Percentiles rank a stretch among this genome's conserved stretches.
Conservation (phyloP, 192 early-diverging fungal species). For the Linnemannia elongata region DNA sequence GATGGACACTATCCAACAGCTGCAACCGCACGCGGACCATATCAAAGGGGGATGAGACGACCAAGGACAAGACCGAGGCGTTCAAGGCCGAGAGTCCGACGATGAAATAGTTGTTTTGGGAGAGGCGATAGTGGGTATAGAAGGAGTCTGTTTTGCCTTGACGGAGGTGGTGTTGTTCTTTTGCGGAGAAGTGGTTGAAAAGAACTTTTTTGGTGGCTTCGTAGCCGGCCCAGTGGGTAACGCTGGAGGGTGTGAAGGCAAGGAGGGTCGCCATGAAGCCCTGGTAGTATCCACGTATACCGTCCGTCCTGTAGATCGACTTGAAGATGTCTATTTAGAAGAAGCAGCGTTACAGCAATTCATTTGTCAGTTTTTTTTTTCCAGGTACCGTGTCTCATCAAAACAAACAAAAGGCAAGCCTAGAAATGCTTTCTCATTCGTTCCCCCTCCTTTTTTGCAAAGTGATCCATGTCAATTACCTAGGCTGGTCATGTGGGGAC, state of each 20-base stretch:
- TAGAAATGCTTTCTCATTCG: neutral
- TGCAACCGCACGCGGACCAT: constrained; percentile 54
- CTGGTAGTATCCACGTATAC: constrained; percentile 50
- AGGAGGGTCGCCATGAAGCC: constrained; percentile 46
- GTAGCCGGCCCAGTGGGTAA: constrained; percentile 52
- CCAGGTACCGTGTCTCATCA: neutral
- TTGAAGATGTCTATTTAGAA: constrained; percentile 36
- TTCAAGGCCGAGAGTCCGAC: constrained; percentile 44
- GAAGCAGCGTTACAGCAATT: neutral
- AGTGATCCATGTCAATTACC: constrained; percentile 12
- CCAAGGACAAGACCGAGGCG: constrained; percentile 23
- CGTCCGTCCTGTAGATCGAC: constrained; percentile 49
- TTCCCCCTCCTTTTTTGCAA: neutral
- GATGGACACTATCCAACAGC: constrained; percentile 37
- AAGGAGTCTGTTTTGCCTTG: constrained; percentile 32
- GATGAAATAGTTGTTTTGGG: constrained; percentile 42
- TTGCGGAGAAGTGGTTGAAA: constrained; percentile 32
- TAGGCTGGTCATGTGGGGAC: constrained; percentile 36
- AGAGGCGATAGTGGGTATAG: constrained; percentile 36
- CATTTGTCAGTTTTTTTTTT: neutral
- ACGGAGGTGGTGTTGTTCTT: constrained; percentile 25
- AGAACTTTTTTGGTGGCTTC: constrained; percentile 44
- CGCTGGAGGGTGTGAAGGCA: constrained; percentile 38
- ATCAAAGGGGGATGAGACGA: constrained; percentile 44
- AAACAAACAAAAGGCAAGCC: neutral